Percentiles rank a stretch among this genome's conserved stretches.
These are phyloP conservation scores for Trichoderma asperellum DNA, from an alignment of 2,329 filamentous ascomycete genomes.

Conservation along the genomic window DNA sequence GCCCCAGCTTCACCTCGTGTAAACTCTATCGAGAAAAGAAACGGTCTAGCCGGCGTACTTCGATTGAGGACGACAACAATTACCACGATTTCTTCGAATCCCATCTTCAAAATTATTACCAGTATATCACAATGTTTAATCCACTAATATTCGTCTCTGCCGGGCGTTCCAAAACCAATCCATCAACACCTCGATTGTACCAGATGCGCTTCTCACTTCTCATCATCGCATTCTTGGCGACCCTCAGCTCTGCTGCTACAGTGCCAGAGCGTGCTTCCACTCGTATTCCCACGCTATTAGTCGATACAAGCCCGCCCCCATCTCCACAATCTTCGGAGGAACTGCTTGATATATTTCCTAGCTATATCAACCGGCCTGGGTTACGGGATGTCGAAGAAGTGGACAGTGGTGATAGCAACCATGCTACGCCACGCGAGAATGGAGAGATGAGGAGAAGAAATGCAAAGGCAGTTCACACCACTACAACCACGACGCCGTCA, in stretches of 20 bases:
- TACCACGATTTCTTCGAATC: not conserved
- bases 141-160: not conserved
- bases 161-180: not conserved
- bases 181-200: not conserved
- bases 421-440: slow-evolving; percentile 21
- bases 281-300: slow-evolving; percentile 20
- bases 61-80: not conserved
- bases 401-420: not conserved
- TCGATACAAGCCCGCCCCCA: not conserved
- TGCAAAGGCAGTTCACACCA: not conserved
- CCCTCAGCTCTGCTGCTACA: slow-evolving; percentile 16
- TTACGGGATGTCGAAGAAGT: not conserved
- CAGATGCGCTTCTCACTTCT: slow-evolving; percentile 23
- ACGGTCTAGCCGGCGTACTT: too few relatives aligned
- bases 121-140: not conserved
- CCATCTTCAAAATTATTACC: not conserved
- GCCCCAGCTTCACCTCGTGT: not conserved
- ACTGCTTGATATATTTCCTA: not conserved
- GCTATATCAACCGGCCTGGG: not conserved
- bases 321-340: slow-evolving; percentile 1
- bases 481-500: not conserved
- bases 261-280: slow-evolving; percentile 22
- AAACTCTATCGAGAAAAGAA: not conserved
- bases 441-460: slow-evolving; percentile 27
- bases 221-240: slow-evolving; percentile 22